Percentiles rank a stretch among this genome's conserved stretches.
phyloP scores from a whole-genome alignment of 345 rosid species.

The Salix brachista region DNA sequence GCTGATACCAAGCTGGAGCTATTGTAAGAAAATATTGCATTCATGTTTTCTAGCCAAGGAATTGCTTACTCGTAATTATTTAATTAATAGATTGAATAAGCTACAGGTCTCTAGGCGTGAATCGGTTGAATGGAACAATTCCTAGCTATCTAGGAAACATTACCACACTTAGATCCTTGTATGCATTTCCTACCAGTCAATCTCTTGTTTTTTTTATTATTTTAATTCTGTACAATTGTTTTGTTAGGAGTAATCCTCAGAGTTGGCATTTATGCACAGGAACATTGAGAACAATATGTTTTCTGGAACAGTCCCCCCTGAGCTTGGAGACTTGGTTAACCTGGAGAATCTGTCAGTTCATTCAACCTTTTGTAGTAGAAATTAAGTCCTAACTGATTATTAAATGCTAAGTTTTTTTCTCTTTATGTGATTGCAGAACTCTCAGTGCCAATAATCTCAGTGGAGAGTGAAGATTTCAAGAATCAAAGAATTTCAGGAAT shows the following conservation, averaged over 20 bases:
- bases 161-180: no score
- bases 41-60: neutral
- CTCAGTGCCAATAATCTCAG: slow-evolving; percentile 18
- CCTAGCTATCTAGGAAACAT: no score
- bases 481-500: no score
- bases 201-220: neutral
- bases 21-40: slow-evolving; percentile 4
- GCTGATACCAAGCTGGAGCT: slow-evolving; percentile 5
- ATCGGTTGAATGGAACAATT: slow-evolving; percentile 10
- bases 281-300: slow-evolving; percentile 18
- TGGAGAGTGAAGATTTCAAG: neutral
- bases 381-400: neutral
- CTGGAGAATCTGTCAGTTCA: slow-evolving; percentile 40
- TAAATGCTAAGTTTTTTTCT: neutral
- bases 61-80: neutral
- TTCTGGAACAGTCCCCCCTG: slow-evolving; percentile 41
- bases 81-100: neutral
- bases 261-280: neutral
- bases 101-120: slow-evolving; percentile 4
- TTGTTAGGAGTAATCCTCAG: neutral
- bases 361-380: neutral
- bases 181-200: slow-evolving; percentile 6
- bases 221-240: neutral
- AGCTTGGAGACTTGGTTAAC: slow-evolving; percentile 42
- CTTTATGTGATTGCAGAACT: slow-evolving; percentile 2